Evolutionary conservation across 2,329 filamentous ascomycete genomes (phyloP), one percentile per base, ranked within the genome.

Genomic region (Hymenoscyphus fructigenus): DNA sequence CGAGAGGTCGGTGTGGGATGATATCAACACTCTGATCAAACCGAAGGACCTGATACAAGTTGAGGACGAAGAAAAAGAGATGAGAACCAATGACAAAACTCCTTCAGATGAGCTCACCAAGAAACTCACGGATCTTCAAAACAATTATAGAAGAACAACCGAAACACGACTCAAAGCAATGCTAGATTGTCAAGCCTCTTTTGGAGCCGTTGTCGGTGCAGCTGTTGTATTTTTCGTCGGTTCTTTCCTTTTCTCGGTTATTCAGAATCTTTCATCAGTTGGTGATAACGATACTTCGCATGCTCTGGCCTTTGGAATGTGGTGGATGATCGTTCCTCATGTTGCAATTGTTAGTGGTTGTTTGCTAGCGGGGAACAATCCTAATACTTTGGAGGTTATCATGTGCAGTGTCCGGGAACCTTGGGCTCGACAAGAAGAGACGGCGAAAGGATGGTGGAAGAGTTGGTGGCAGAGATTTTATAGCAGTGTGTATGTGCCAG

Each of bases 211-310:
- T 20, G 64, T 71, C 9, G 68, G 70, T n/a, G 65, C 65, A 10
- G 68, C 70, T 10, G 57, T 71, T 3, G 70, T 69, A 2, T 71
- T 71, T 63, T 71, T 68, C 62, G 61, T 66, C 4, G 70, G 67
- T 5, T 63, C 64, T 5, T 71, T 70, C 36, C 56, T 69, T 14
- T 70, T 65, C 61, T 59, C 63, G 2, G 36, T 67, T 2, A 60
- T 65, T 17, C 58, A 63, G 12, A 57, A 63, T 57, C 57, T 64
- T 3, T 41, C 41, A 5, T 36, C 29, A 20, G 36, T 68, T 38
- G 67, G 67, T 10, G 61, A 68, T 32, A 68, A 68, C 20, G 65
- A 68, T 34, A 68, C 65, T 7, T 64, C 67, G n/a, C 67, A 68
- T 28, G 61, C 67, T 6, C 56, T 65, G 28, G 58, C 58, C 3